A percentile compares a stretch with the other conserved stretches of the same genome.
Evolutionary conservation across 2,329 filamentous ascomycete species (phyloP).

Genomic region (Pseudogymnoascus sp.): DNA sequence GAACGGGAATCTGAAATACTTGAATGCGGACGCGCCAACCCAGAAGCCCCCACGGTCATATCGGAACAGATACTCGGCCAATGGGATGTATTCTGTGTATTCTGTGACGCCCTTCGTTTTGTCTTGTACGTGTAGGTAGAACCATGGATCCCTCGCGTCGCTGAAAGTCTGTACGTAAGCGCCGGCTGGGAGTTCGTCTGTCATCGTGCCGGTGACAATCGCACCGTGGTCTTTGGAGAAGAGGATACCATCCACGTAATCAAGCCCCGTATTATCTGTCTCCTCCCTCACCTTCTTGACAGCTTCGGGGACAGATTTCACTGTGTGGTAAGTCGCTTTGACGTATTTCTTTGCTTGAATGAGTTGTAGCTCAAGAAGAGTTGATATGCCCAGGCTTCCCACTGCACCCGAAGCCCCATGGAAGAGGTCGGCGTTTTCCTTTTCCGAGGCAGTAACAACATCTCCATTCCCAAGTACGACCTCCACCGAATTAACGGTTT

Average conservation of each 20-base stretch:
- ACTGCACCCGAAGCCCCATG: constrained; percentile 49
- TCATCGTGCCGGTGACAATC: constrained; percentile 44
- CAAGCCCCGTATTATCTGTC: constrained; percentile 28
- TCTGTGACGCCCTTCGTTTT: constrained; percentile 21
- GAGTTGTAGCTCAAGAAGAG: constrained; percentile 49
- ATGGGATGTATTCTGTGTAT: constrained; percentile 34
- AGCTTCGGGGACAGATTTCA: constrained; percentile 34
- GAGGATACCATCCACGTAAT: constrained; percentile 56
- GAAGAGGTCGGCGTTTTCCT: constrained; percentile 46
- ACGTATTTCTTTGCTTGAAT: constrained; percentile 45
- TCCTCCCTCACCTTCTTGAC: constrained; percentile 34
- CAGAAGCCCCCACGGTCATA: constrained; percentile 60
- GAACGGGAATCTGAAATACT: constrained; percentile 53
- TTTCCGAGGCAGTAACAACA: constrained; percentile 38
- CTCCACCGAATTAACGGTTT: constrained; percentile 52
- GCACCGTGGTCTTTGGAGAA: constrained; percentile 39
- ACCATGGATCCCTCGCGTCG: constrained; percentile 51
- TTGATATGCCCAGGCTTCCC: constrained; percentile 53
- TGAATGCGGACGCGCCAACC: constrained; percentile 51
- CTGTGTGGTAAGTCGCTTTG: constrained; percentile 44
- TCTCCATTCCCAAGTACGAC: constrained; percentile 53
- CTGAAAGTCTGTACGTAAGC: constrained; percentile 37
- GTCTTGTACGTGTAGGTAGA: constrained; percentile 51
- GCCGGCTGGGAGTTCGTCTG: constrained; percentile 26
- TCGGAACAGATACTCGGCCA: constrained; percentile 47